Conservation (phyloP, 192 early-diverging fungal genomes). For the Allomyces arbusculus region DNA sequence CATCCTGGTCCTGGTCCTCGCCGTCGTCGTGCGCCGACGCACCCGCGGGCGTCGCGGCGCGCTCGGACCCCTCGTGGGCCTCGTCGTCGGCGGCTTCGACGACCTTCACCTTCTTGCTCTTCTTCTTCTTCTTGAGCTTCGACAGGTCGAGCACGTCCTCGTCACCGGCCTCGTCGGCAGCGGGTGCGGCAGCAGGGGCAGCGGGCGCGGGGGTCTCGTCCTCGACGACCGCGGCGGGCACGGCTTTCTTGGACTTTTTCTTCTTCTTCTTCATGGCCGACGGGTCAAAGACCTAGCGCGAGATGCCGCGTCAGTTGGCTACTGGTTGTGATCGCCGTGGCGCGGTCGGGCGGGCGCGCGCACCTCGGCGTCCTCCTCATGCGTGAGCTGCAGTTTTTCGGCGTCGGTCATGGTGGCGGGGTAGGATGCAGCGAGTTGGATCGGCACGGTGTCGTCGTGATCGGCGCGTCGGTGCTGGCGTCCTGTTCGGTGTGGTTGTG, state of each 20-base stretch:
- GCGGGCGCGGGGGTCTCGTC: constrained; percentile 8
- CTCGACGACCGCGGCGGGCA: constrained; percentile 12
- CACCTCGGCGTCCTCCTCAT: too few species aligned
- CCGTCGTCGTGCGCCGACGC: background rate
- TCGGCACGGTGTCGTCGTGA: too few species aligned
- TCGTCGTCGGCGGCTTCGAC: constrained; percentile 14
- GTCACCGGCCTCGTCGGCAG: constrained; percentile 4
- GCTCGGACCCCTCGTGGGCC: constrained; percentile 5
- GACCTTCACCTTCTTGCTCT: constrained; percentile 25
- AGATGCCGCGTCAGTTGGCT: too few species aligned
- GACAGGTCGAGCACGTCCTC: constrained; percentile 21
- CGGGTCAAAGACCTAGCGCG: constrained; percentile 4
- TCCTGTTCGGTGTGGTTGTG: too few species aligned
- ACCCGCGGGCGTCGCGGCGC: constrained; percentile 2
- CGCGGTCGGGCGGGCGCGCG: too few species aligned
- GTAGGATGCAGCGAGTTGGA: too few species aligned
- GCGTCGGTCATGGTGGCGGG: too few species aligned
- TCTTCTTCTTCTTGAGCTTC: constrained; percentile 39
- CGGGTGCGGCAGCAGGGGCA: constrained; percentile 1
- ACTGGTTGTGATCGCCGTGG: too few species aligned
- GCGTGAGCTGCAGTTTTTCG: too few species aligned
- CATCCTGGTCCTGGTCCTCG: constrained; percentile 9
- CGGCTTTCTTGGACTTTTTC: constrained; percentile 21
- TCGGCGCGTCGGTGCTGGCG: too few species aligned
- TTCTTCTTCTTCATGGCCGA: constrained; percentile 16